Conservation (phyloP, 305 asterid genomes). For the Fraxinus xanthoxyloides region DNA sequence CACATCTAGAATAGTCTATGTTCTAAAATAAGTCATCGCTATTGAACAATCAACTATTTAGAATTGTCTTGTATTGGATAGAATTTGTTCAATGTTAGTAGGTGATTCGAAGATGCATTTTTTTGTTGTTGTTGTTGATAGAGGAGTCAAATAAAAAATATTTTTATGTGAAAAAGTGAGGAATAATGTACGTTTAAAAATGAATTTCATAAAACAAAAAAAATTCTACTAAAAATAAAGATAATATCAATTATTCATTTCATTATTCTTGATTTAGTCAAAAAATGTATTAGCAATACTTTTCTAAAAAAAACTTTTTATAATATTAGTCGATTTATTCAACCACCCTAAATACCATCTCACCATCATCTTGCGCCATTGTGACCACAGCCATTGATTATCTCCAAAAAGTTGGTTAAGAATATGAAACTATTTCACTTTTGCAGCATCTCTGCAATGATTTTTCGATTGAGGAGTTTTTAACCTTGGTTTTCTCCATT, state of each 20-base stretch:
- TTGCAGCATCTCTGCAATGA: neutral
- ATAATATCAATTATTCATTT: neutral
- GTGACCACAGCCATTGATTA: neutral
- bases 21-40: neutral
- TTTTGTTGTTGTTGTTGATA: no score
- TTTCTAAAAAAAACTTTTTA: no score
- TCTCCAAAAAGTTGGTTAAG: neutral
- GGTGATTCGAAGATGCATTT: neutral
- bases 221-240: neutral
- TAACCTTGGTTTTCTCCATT: neutral
- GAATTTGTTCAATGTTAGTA: neutral
- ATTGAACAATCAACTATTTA: neutral
- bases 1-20: neutral
- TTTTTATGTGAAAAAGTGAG: neutral
- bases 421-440: neutral
- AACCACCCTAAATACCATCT: neutral
- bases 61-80: neutral
- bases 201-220: neutral
- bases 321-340: neutral
- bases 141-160: neutral
- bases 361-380: neutral
- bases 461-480: neutral
- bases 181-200: neutral
- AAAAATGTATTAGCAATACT: neutral
- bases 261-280: neutral